phyloP scores from a whole-genome alignment of 2,329 filamentous ascomycete species.

The Neofusicoccum umdonicola region DNA sequence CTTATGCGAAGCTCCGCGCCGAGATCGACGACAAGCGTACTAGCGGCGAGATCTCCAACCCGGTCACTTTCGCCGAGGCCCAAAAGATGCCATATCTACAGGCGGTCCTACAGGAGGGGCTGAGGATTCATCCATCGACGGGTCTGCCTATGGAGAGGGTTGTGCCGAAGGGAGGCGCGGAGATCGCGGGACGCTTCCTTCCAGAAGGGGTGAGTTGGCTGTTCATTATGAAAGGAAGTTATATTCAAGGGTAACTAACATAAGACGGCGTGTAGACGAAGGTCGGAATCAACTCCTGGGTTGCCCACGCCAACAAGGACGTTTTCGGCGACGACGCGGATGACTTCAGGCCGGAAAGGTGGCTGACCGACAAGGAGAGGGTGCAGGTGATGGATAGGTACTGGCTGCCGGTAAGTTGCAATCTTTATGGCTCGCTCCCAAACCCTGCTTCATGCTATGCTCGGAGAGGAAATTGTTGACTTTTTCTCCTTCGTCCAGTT shows the following conservation, averaged over 20 bases:
- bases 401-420: background rate
- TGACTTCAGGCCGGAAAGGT: constrained; percentile 23
- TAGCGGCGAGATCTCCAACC: background rate
- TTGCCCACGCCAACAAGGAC: constrained; percentile 34
- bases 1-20: background rate
- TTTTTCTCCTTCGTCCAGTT: no score
- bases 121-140: constrained; percentile 6
- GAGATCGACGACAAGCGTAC: background rate
- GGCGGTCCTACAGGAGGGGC: constrained; percentile 27
- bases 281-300: constrained; percentile 41
- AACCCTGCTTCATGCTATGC: no score
- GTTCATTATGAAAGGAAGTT: constrained; percentile 21
- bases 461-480: no score
- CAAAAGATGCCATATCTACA: constrained; percentile 18
- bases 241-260: background rate
- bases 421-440: no score
- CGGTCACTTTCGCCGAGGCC: background rate
- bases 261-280: constrained; percentile 8
- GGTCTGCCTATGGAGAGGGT: background rate
- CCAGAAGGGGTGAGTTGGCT: constrained; percentile 21
- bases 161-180: background rate
- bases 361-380: constrained; percentile 21
- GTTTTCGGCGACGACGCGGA: constrained; percentile 36
- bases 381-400: background rate
- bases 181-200: constrained; percentile 7